Conservation (phyloP, 345 rosid genomes). For the rapeseed (Brassica napus) region Da-Ae NC_063446.1:3393501-3394000, state of each 20-base stretch:
- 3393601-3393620: not conserved
- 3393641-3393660: not conserved
- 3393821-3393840: too few species aligned
- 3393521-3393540: not conserved
- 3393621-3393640: not conserved
- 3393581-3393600: not conserved
- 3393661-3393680: not conserved
- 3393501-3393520: not conserved
- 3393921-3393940: too few species aligned
- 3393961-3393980: not conserved
- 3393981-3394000: not conserved
- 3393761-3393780: not conserved
- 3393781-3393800: not conserved
- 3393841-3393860: too few species aligned
- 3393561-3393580: not conserved
- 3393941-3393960: not conserved
- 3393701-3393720: not conserved
- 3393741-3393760: not conserved
- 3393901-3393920: too few species aligned
- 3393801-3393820: too few species aligned
- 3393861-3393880: too few species aligned
- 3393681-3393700: not conserved
- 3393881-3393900: too few species aligned
- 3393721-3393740: not conserved
- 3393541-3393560: not conserved